phyloP scores from a whole-genome alignment of 177 flowering plant species.

The Vitis hybrid region DNA sequence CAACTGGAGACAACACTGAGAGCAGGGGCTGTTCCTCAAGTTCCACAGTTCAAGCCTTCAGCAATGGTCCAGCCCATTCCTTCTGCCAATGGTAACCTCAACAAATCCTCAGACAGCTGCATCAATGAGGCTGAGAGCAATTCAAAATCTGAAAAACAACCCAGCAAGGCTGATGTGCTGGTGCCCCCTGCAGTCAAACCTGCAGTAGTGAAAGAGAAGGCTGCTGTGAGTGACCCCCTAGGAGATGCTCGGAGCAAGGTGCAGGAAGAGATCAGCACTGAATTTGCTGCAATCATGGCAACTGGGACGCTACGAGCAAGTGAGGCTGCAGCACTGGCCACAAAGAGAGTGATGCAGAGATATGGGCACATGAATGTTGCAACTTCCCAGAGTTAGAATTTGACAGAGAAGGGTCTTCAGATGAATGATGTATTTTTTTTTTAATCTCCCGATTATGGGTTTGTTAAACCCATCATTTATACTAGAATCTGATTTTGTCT shows the following conservation, averaged over 20 bases:
- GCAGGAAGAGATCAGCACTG: constrained; percentile 80
- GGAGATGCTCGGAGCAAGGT: constrained; percentile 75
- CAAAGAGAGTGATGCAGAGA: constrained; percentile 85
- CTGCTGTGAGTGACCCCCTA: constrained; percentile 45
- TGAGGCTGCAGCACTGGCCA: constrained; percentile 96
- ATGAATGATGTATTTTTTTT: no score
- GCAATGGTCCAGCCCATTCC: constrained; percentile 24
- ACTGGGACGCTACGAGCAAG: constrained; percentile 86
- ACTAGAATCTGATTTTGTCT: no score
- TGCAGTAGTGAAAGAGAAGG: constrained; percentile 15
- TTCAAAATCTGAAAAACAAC: constrained; percentile 13
- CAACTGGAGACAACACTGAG: constrained; percentile 75
- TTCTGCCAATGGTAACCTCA: constrained; percentile 1
- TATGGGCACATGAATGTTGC: constrained; percentile 51
- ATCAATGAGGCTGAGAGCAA: constrained; percentile 4
- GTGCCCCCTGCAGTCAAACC: constrained; percentile 29
- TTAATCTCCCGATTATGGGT: no score
- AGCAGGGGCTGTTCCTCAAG: constrained; percentile 85
- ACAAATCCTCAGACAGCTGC: constrained; percentile 11
- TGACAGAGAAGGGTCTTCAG: no score
- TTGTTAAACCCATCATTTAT: no score
- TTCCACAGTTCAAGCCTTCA: constrained; percentile 73
- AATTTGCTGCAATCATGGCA: constrained; percentile 92
- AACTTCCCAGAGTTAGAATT: constrained; percentile 32
- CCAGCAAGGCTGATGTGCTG: background rate